Evolutionary conservation across 331 rosid genomes (phyloP).

Genomic region (Stylosanthes scabra): DNA sequence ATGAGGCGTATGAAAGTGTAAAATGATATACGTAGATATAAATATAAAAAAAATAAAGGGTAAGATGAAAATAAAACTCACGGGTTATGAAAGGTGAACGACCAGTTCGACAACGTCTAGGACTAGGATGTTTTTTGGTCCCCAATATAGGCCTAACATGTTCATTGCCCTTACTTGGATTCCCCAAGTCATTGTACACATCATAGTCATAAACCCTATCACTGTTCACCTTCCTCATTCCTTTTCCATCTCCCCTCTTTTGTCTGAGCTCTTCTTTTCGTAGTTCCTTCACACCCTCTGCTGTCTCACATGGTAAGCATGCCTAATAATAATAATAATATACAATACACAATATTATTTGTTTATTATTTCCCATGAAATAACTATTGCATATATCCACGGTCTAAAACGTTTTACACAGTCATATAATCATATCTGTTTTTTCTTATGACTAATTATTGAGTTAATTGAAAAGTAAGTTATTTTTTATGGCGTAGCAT

Average conservation of each 20-base stretch:
- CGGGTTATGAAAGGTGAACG: conserved; percentile 56
- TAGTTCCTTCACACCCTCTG: conserved; percentile 64
- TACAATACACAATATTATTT: no score
- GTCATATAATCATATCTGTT: no score
- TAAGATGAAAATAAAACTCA: no score
- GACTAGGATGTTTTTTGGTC: conserved; percentile 55
- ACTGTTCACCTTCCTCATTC: conserved; percentile 48
- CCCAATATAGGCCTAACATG: conserved; percentile 67
- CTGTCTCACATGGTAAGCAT: conserved; percentile 71
- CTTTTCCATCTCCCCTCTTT: conserved; percentile 68
- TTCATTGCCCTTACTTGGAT: conserved; percentile 63
- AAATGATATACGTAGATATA: no score
- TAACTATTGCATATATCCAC: no score
- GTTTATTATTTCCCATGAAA: no score
- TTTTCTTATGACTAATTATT: no score
- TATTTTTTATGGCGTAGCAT: no score
- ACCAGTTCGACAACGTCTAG: conserved; percentile 85
- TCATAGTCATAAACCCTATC: conserved; percentile 79
- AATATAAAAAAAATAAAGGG: no score
- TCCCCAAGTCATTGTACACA: conserved; percentile 83
- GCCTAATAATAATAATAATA: conserved; percentile 58
- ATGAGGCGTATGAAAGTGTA: no score
- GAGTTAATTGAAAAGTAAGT: no score
- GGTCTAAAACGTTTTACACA: no score
- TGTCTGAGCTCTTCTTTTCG: conserved; percentile 64